phyloP scores from a whole-genome alignment of 2,329 filamentous ascomycete species.

The Exophiala dermatitidis region DNA sequence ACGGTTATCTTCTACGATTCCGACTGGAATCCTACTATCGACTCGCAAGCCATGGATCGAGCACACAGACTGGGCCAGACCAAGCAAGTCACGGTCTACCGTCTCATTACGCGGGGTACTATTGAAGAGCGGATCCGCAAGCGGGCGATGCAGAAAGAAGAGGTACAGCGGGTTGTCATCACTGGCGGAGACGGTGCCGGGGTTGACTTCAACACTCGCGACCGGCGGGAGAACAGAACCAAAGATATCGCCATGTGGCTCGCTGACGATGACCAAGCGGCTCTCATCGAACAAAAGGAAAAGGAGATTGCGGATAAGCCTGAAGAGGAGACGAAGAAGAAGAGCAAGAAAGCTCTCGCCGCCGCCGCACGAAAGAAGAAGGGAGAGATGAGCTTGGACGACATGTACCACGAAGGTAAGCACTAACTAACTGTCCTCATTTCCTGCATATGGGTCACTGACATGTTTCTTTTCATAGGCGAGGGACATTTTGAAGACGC shows the following conservation, averaged over 20 bases:
- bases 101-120: conserved; percentile 90
- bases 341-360: conserved; percentile 51
- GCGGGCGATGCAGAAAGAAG: conserved; percentile 93
- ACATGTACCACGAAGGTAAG: conserved; percentile 99
- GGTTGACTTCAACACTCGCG: conserved; percentile 93
- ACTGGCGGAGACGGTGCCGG: conserved; percentile 73
- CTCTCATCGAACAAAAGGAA: conserved; percentile 86
- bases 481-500: conserved; percentile 93
- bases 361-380: conserved; percentile 43
- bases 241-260: conserved; percentile 99
- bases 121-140: conserved; percentile 98
- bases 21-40: conserved; percentile 98
- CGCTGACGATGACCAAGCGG: conserved; percentile 91
- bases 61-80: conserved; percentile 97
- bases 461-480: conserved; percentile 47
- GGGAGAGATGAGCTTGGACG: conserved; percentile 65
- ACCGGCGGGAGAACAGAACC: conserved; percentile 80
- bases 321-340: conserved; percentile 51
- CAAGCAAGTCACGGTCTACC: conserved; percentile 91
- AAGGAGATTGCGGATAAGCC: conserved; percentile 68
- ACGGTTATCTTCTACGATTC: conserved; percentile 99
- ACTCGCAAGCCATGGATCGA: conserved; percentile 97
- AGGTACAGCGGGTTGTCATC: conserved; percentile 95
- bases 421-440: background rate
- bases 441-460: conserved; percentile 18